These are phyloP conservation scores for Eucalyptus pauciflora DNA, from an alignment of 345 rosid genomes.

Conservation along the genomic window DNA sequence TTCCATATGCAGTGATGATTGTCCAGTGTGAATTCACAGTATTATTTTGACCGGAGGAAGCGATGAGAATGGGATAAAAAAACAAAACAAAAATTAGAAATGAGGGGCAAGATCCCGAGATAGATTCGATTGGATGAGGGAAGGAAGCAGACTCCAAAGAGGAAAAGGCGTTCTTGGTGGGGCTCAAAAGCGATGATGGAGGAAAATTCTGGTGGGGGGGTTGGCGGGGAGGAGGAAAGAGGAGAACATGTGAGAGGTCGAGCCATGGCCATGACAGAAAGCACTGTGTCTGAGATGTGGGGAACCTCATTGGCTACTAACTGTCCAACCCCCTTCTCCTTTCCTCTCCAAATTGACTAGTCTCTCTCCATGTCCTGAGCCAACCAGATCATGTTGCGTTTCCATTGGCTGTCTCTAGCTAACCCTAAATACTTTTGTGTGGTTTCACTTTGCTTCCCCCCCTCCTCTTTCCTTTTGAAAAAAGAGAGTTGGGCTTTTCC, in stretches of 20 bases:
- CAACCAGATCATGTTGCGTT: neutral
- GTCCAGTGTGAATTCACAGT: neutral
- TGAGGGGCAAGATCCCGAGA: neutral
- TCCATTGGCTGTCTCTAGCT: neutral
- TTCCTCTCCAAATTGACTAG: neutral
- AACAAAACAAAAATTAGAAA: neutral
- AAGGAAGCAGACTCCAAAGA: neutral
- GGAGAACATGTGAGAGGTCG: neutral
- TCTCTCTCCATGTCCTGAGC: neutral
- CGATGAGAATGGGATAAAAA: neutral
- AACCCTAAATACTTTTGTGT: neutral
- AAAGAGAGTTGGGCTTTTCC: neutral
- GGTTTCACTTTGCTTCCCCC: neutral
- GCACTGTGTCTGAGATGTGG: neutral
- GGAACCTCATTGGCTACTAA: neutral
- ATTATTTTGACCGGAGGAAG: neutral
- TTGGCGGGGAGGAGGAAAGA: neutral
- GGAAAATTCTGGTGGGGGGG: neutral
- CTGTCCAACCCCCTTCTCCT: neutral
- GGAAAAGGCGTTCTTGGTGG: neutral
- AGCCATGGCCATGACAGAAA: neutral
- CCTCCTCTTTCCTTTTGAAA: neutral
- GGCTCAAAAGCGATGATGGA: neutral
- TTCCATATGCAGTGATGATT: neutral
- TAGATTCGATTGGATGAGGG: neutral